Base-by-base conservation (phyloP, 257 asterid genomes). In the Solanum phureja region DNA sequence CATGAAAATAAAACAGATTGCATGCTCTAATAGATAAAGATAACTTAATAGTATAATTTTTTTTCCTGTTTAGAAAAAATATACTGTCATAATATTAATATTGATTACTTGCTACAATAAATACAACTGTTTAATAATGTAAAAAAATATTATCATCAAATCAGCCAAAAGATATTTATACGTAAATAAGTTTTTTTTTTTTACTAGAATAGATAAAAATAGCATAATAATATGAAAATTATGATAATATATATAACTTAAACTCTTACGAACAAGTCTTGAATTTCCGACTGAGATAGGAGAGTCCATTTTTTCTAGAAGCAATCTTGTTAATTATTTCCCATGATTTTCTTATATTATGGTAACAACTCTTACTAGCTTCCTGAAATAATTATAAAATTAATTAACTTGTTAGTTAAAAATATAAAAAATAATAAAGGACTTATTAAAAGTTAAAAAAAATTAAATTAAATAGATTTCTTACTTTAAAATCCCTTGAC, bases 341-440 rank as follows among this genome's bases (percentile, higher is more conserved):
- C 98, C 98, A 96, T n/a, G 98, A 96, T 24, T 93, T 72, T 83
- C 71, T 77, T 75, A 95, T 95, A 6, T 91, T 92, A 87, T 87
- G 83, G 34, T 90, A 92, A 64, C 98, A 95, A 2, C 24, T 90
- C 27, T 86, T 52, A 89, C 98, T 95, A 4, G 44, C 93, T 38
- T 93, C 95, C 98, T 96, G 93, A 87, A 52, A 62, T 16, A 35
- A 16, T 38, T 16, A 23, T 7, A 27, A 3, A 44, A 38, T 8
- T 33, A 66, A 31, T 71, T 84, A 34, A 68, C 29, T 11, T 7
- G 35, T 84, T 49, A 49, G 58, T 49, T 34, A 62, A 29, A 38
- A 44, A 82, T 13, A 29, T n/a, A 27, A 5, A 35, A 5, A 14
- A 88, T 49, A 16, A 19, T 12, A 27, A 8, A 14, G 13, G 11